Base-by-base conservation (phyloP, 2,329 filamentous ascomycete genomes). In the Diaporthe longicolla region DNA sequence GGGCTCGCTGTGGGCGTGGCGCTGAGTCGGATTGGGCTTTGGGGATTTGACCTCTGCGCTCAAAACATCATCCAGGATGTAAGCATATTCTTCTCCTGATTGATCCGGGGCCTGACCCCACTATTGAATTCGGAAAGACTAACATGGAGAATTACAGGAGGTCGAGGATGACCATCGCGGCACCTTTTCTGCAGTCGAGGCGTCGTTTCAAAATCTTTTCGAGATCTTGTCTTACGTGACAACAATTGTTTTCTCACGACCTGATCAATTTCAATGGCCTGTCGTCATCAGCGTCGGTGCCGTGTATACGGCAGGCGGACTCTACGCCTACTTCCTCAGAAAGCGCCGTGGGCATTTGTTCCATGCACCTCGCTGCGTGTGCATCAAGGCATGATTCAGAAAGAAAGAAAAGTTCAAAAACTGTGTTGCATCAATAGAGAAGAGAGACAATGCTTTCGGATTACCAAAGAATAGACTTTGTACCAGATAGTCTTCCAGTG, bases 131-230 rank as follows among this genome's bases (percentile, higher is more conserved):
- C 45, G 13, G 7, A 1, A 24, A 4, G 26, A 54, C 57, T 50
- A 19, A 70, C 35, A 43, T 9, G 37, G 45, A 6, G 8, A 4
- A 3, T 3, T 21, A 37, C 71, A 91, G 89, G 87, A 88, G 71
- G 86, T 92, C 26, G 85, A 88, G 54, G 82, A 85, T 21, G 82
- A 85, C n/a, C 80, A 85, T 52, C 89, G 93, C n/a, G 93, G 92
- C 0, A 83, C 87, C 0, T 95, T 95, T 77, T 94, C 93, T 0
- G 85, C 92, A 0, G 87, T 90, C 10, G 93, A 95, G 80, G 88
- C 91, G 11, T 87, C 90, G 0, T 86, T 91, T 52, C 93, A 95
- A 79, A 95, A 91, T 75, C 77, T 89, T 0, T 94, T 94, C 75
- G 93, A 95, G 80, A 85, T 95, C 63, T 81, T 91, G 1, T 91